Percentiles rank a stretch among this genome's conserved stretches.
Conservation (phyloP, 345 rosid species). For the rapeseed (Brassica napus) region DNA sequence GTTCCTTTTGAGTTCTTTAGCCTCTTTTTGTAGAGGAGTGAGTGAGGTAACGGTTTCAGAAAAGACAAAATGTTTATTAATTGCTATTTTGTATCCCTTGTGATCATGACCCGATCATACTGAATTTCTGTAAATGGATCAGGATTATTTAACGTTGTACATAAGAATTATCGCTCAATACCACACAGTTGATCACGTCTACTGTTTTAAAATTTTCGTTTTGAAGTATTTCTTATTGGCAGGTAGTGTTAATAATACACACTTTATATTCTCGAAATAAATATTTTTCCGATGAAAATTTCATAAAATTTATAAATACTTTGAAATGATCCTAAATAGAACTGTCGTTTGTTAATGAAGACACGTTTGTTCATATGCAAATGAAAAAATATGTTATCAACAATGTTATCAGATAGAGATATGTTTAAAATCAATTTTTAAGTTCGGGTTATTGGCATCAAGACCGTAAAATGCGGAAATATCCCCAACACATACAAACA, state of each 20-base stretch:
- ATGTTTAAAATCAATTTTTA: neutral
- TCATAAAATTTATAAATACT: neutral
- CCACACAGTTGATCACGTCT: constrained; percentile 2
- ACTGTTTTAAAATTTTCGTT: neutral
- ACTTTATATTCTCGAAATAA: neutral
- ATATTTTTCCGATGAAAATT: neutral
- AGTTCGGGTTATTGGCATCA: neutral
- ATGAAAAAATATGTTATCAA: neutral
- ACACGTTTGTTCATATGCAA: neutral
- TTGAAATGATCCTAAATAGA: neutral
- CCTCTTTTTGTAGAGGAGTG: constrained; percentile 13
- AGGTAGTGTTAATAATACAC: neutral
- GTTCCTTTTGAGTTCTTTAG: constrained; percentile 8
- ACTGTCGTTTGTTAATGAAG: constrained; percentile 2
- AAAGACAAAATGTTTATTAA: constrained; percentile 10
- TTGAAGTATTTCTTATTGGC: neutral
- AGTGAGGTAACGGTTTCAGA: constrained; percentile 12
- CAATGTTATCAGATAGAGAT: neutral
- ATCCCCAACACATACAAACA: neutral
- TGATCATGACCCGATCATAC: constrained; percentile 1
- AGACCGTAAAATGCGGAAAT: neutral
- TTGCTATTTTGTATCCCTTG: constrained; percentile 18
- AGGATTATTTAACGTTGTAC: neutral
- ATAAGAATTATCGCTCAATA: neutral
- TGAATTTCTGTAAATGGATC: constrained; percentile 4